A percentile compares a stretch with the other conserved stretches of the same genome.
Evolutionary conservation across 2,329 filamentous ascomycete genomes (phyloP).

Genomic region (Epicoccum nigrum): DNA sequence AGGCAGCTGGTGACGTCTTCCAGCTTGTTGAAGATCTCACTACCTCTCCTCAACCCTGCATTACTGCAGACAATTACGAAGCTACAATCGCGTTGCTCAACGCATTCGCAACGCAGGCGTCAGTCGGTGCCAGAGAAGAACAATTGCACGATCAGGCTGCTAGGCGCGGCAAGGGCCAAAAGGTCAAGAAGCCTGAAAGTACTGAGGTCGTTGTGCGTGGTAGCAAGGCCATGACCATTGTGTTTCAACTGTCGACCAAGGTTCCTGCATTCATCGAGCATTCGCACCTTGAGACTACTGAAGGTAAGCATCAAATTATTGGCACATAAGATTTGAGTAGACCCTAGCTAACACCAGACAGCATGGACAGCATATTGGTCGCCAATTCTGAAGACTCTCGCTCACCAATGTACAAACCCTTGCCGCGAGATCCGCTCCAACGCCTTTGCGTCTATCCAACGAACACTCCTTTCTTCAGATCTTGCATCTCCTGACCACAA

Average conservation of each 20-base stretch:
- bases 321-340: background rate
- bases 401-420: conserved; percentile 89
- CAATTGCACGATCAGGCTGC: conserved; percentile 66
- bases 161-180: conserved; percentile 58
- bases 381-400: conserved; percentile 88
- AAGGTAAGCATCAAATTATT: conserved; percentile 62
- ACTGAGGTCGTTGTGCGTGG: conserved; percentile 77
- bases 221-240: conserved; percentile 78
- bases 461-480: conserved; percentile 82
- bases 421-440: conserved; percentile 91
- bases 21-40: conserved; percentile 80
- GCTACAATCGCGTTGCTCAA: conserved; percentile 83
- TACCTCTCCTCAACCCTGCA: conserved; percentile 74
- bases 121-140: conserved; percentile 72
- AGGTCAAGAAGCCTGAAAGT: conserved; percentile 62
- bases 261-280: conserved; percentile 89
- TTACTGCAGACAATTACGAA: conserved; percentile 96
- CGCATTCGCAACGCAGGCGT: conserved; percentile 85
- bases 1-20: conserved; percentile 80
- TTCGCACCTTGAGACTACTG: conserved; percentile 85
- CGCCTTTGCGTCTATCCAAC: conserved; percentile 83
- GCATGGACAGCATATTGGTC: conserved; percentile 99
- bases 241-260: conserved; percentile 80
- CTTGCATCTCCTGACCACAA: conserved; percentile 82
- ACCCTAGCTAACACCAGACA: conserved; percentile 38